Evolutionary conservation across 176 grass and related monocot species (phyloP).

Genomic region (Calamus simplicifolius): DNA sequence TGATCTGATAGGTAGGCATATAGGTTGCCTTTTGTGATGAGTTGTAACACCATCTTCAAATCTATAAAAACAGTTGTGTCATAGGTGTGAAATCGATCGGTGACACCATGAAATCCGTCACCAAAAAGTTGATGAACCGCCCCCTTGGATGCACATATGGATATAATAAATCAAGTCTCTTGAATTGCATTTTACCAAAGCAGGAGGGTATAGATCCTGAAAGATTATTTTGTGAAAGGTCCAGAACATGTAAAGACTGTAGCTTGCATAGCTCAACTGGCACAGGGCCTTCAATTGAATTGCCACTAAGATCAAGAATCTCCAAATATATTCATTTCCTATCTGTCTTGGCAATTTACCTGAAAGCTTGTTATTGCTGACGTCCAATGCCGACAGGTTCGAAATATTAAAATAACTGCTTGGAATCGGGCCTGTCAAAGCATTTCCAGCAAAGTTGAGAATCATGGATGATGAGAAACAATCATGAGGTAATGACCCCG

Average conservation of each 20-base stretch:
- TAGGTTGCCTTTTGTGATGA: conserved; percentile 1
- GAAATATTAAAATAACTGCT: not conserved
- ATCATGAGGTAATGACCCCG: not conserved
- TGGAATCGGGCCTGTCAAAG: not conserved
- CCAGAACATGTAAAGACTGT: not conserved
- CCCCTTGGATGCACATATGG: too few species aligned
- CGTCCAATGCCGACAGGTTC: not conserved
- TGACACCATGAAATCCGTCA: too few species aligned
- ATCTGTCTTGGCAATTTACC: not conserved
- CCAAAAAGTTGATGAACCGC: too few species aligned
- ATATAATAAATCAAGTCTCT: not conserved
- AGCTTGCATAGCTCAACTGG: conserved; percentile 4
- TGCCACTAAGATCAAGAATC: not conserved
- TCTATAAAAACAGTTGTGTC: too few species aligned
- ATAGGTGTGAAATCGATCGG: too few species aligned
- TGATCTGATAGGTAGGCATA: not conserved
- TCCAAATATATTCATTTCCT: not conserved
- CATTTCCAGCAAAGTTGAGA: conserved; percentile 8
- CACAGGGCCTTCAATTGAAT: conserved; percentile 13
- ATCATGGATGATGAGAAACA: not conserved
- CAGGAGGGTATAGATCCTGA: conserved; percentile 21
- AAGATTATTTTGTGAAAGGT: conserved; percentile 19
- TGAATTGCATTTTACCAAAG: conserved; percentile 10
- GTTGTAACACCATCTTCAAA: too few species aligned
- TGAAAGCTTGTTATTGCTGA: conserved; percentile 13